Base-by-base conservation (phyloP, 2,329 filamentous ascomycete genomes). In the Pseudogymnoascus sp. region DNA sequence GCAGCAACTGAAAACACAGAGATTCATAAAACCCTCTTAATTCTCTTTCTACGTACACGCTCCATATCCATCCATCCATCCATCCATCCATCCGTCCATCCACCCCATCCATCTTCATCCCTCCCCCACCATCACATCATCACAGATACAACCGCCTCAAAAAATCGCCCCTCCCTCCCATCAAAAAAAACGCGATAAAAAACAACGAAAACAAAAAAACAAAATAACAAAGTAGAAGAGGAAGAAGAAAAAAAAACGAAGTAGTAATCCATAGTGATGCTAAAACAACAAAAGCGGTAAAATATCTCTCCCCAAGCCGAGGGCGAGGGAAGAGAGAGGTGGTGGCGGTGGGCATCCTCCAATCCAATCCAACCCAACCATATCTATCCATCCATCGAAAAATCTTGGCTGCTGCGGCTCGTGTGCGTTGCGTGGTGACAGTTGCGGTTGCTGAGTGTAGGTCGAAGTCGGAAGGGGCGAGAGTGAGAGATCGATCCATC, bases 31-130 rank as follows among this genome's bases (percentile, higher is more conserved):
- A 9, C 47, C 18, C 28, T 53, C 47, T 53, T 20, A 53, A 53
- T 33, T 53, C 47, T 53, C 43, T 12, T 18, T 53, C 47, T 53
- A 53, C 47, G 47, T 53, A 53, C 47, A 53, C 47, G 25, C 43
- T n/a, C 14, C 43, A 18, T 53, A 9, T 50, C 43, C 43, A 53
- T 30, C 43, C 43, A 28, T 28, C 22, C 14, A 4, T 8, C 20
- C 14, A 4, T 25, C 22, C 22, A 25, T 28, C 14, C 14, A 4
- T 4, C 20, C 14, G n/a, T n/a, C n/a, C n/a, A n/a, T n/a, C n/a
- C n/a, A 15, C 7, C 41, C 12, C 18, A 6, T 11, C 4, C 43
- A 22, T 22, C 22, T 22, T 22, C 22, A 22, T 4, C 22, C 22
- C 22, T 4, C 22, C 22, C 2, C 22, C 4, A 4, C 43, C 25